Percentiles rank a stretch among this genome's conserved stretches.
phyloP scores from a whole-genome alignment of 352 stramenopile genomes.

The Phytophthora idaei region DNA sequence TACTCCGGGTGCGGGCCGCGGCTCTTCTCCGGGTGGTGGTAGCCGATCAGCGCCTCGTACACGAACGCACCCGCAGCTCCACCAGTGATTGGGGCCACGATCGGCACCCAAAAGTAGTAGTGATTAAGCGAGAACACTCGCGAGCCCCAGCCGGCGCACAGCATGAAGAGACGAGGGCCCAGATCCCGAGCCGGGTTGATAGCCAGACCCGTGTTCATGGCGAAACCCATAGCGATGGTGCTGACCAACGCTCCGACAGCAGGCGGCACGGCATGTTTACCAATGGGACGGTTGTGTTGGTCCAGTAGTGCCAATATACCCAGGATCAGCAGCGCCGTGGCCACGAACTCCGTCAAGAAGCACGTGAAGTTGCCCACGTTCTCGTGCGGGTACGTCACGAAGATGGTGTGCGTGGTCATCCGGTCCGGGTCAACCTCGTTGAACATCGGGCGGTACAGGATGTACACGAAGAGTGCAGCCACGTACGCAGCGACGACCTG shows the following conservation, averaged over 20 bases:
- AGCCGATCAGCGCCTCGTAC: conserved; percentile 44
- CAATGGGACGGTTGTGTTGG: conserved; percentile 38
- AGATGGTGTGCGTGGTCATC: conserved; percentile 36
- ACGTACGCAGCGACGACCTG: conserved; percentile 40
- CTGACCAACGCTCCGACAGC: conserved; percentile 27
- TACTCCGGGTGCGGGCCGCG: conserved; percentile 27
- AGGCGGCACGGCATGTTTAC: conserved; percentile 19
- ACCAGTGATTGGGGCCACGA: conserved; percentile 50
- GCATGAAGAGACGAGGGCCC: conserved; percentile 47
- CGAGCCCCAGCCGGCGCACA: conserved; percentile 48
- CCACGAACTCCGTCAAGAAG: conserved; percentile 45
- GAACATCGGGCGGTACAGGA: conserved; percentile 45
- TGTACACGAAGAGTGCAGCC: conserved; percentile 37
- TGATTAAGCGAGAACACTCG: conserved; percentile 47
- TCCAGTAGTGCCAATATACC: conserved; percentile 36
- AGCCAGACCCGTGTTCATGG: conserved; percentile 35
- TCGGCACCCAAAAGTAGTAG: conserved; percentile 64
- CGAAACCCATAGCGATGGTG: conserved; percentile 32
- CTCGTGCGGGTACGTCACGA: conserved; percentile 41
- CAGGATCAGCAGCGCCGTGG: conserved; percentile 37
- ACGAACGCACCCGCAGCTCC: conserved; percentile 37
- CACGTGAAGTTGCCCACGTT: conserved; percentile 39
- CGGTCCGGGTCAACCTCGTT: conserved; percentile 44
- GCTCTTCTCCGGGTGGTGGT: conserved; percentile 52
- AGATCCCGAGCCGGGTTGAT: conserved; percentile 51